Base-by-base conservation (phyloP, 192 early-diverging fungal genomes). In the Dimargaris verticillata region DNA sequence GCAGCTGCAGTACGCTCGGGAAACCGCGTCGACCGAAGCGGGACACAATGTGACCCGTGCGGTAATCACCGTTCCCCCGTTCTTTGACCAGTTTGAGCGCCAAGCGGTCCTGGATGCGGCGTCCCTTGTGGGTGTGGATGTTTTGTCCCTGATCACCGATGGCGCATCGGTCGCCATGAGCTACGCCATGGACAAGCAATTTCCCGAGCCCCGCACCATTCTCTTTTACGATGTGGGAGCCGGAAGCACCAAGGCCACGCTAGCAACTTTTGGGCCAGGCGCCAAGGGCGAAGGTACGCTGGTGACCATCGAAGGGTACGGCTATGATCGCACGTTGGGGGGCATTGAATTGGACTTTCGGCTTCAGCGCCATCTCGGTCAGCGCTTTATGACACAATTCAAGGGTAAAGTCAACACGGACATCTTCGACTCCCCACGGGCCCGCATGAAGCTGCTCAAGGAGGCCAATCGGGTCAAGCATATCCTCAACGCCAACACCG, bases 221-320 rank as follows among this genome's bases (percentile, higher is more conserved):
- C 70, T 99, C 55, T 94, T 97, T 66, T 97, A 89, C 72, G 96
- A 99, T 72, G 91, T 95, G 89, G 96, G 96, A 1, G 94, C 96
- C 13, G 89, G 93, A 28, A 87, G 83, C 63, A 97, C 96, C 1
- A 82, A 80, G n/a, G 93, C 87, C 24, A 86, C 90, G 6, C 76
- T 99, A 18, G 88, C 87, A 1, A 76, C 76, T 43, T 94, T 97
- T 69, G 76, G 79, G 10, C 61, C 71, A n/a, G 63, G 73, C 28
- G 49, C 61, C 26, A 84, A 84, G 69, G 81, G 66, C 75, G 82
- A 68, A 66, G 60, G 62, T 63, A 81, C 72, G 69, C 77, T 87
- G 53, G 68, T 99, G 57, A 85, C 87, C 58, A 85, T 96, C 44
- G 79, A 86, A 64, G 79, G 88, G 24, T 81, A 83, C 51, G 88